These are phyloP conservation scores for Botrytis porri DNA, from an alignment of 2,329 filamentous ascomycete genomes.

Conservation along the genomic window DNA sequence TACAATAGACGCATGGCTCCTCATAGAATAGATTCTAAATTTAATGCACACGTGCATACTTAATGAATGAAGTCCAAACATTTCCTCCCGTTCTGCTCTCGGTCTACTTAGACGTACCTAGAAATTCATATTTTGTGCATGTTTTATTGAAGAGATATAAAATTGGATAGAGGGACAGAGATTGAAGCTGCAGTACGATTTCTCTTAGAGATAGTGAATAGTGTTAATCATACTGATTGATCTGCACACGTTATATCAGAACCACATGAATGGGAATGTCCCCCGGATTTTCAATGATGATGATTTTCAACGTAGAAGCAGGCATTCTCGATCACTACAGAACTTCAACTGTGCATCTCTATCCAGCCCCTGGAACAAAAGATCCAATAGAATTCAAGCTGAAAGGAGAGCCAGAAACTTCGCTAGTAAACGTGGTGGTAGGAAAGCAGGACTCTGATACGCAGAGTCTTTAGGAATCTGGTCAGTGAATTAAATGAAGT, in stretches of 20 bases:
- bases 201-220: background rate
- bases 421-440: background rate
- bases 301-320: background rate
- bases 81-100: background rate
- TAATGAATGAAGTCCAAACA: background rate
- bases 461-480: background rate
- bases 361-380: background rate
- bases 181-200: background rate
- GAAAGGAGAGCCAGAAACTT: background rate
- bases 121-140: no score
- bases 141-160: background rate
- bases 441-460: background rate
- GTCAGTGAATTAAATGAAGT: background rate
- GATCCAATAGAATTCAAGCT: background rate
- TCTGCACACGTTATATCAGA: background rate
- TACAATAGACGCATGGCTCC: background rate
- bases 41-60: background rate
- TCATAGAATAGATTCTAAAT: slow-evolving; percentile 15
- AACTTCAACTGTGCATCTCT: background rate
- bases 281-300: background rate
- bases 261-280: background rate
- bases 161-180: background rate
- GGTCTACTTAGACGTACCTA: background rate
- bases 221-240: background rate
- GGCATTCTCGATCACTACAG: background rate